Evolutionary conservation across 2,329 filamentous ascomycete genomes (phyloP).

Genomic region (Botryotinia convoluta): DNA sequence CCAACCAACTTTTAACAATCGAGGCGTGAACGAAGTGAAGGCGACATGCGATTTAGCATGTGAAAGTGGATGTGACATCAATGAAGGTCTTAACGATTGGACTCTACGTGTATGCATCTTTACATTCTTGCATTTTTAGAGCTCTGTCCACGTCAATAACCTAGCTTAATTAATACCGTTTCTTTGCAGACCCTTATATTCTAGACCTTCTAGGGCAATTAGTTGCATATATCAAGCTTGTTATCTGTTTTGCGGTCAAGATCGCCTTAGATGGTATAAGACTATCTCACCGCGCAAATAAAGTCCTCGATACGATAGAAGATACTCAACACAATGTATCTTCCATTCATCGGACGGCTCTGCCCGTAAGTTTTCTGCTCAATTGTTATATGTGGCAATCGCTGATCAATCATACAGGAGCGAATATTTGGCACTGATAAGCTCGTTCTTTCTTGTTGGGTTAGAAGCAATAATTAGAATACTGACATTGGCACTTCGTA

Average conservation of each 20-base stretch:
- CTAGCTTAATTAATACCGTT: neutral
- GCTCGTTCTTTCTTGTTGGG: conserved; percentile 77
- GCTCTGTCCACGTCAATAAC: conserved; percentile 17
- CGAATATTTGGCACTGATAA: conserved; percentile 84
- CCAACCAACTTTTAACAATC: neutral
- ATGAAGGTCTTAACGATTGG: conserved; percentile 11
- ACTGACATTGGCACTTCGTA: conserved; percentile 84
- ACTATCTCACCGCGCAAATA: conserved; percentile 15
- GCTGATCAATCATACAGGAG: conserved; percentile 47
- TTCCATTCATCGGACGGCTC: conserved; percentile 45
- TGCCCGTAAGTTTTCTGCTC: conserved; percentile 38
- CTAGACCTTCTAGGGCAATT: conserved; percentile 4
- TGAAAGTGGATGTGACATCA: conserved; percentile 20
- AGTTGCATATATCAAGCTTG: conserved; percentile 1
- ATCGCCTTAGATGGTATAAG: neutral
- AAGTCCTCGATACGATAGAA: conserved; percentile 10
- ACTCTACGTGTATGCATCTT: neutral
- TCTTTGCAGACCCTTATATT: neutral
- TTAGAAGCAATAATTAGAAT: conserved; percentile 81
- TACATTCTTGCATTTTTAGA: neutral
- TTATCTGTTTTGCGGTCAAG: conserved; percentile 11
- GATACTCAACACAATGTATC: conserved; percentile 33
- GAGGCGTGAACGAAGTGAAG: conserved; percentile 5
- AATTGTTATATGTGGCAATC: neutral
- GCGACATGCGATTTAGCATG: neutral